These are phyloP conservation scores for Ascochyta viciae-villosae DNA, from an alignment of 2,329 filamentous ascomycete genomes.

Conservation along the genomic window DNA sequence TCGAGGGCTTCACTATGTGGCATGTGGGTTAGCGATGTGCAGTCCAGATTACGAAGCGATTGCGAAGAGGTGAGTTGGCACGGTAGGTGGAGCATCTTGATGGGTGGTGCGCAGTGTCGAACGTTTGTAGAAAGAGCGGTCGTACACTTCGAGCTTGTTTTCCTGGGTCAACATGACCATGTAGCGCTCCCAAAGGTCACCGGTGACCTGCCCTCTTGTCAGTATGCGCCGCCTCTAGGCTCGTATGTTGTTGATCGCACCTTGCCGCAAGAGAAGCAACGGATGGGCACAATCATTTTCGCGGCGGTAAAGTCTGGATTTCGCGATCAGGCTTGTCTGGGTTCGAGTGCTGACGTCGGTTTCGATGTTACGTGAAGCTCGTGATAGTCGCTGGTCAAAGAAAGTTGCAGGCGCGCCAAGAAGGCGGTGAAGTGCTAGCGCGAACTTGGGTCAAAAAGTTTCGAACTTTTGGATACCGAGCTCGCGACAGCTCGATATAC, in stretches of 20 bases:
- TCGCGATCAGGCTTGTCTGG: slow-evolving; percentile 18
- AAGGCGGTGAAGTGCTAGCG: slow-evolving; percentile 45
- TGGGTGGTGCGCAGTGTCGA: not conserved
- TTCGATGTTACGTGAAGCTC: slow-evolving; percentile 20
- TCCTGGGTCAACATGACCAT: slow-evolving; percentile 81
- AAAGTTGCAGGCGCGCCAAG: slow-evolving; percentile 43
- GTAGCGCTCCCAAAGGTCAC: slow-evolving; percentile 97
- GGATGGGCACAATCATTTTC: slow-evolving; percentile 97
- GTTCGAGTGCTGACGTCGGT: slow-evolving; percentile 8
- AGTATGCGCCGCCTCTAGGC: slow-evolving; percentile 27
- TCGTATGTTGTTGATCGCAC: slow-evolving; percentile 57
- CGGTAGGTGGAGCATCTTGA: not conserved
- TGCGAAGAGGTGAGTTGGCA: not conserved
- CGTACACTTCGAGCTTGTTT: slow-evolving; percentile 46
- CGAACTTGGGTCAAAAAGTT: slow-evolving; percentile 32
- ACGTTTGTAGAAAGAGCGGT: not conserved
- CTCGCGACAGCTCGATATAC: slow-evolving; percentile 8
- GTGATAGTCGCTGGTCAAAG: slow-evolving; percentile 37
- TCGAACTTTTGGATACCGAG: slow-evolving; percentile 17
- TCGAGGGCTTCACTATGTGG: slow-evolving; percentile 87
- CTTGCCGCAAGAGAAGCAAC: slow-evolving; percentile 99
- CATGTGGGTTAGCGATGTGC: slow-evolving; percentile 15
- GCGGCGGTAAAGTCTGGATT: slow-evolving; percentile 5
- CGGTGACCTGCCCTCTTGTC: slow-evolving; percentile 74
- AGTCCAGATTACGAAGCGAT: not conserved